Evolutionary conservation across 2,329 filamentous ascomycete species (phyloP), one percentile per base, ranked within the genome.

Genomic region (Colletotrichum lupini): DNA sequence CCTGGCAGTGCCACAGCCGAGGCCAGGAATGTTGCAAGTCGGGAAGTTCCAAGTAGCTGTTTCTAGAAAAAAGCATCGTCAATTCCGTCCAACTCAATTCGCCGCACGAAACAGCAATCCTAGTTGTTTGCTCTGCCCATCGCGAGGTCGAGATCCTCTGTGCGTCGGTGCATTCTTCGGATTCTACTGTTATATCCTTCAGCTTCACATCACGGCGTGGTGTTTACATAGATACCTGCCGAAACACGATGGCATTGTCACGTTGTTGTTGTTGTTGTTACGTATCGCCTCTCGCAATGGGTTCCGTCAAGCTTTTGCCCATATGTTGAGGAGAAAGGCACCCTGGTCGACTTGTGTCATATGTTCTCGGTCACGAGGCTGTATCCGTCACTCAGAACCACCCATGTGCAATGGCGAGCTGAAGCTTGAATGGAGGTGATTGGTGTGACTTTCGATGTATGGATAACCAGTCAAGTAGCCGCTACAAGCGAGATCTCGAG

Each of bases 341-440:
- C 65, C 68, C 66, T 61, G 6, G 66, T 19, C n/a, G 46, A 57
- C 49, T 49, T 49, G 68, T 60, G 46, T 61, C 63, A 53, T 49
- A 57, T 49, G 63, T 56, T 26, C 57, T 26, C 19, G 53, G 70
- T 56, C 70, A 70, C 70, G 70, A 73, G 70, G 32, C 66, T 59
- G 66, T 63, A 69, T 60, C 60, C 53, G 59, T 73, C 66, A 64
- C 59, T 19, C 52, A 42, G 62, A 63, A 22, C 69, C 30, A 35
- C 32, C 65, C 69, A 52, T 28, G 55, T 22, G 26, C 56, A 24
- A 16, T 24, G 11, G 22, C 22, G 22, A 37, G 9, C 22, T 24
- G 63, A n/a, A 42, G 37, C 37, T 19, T 42, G 16, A 19, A 42
- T 60, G 32, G 26, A 56, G 32, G 24, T 49, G 49, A 68, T 61